Conservation (phyloP, 78 protist species). For the Protostelium mycophagum region DNA sequence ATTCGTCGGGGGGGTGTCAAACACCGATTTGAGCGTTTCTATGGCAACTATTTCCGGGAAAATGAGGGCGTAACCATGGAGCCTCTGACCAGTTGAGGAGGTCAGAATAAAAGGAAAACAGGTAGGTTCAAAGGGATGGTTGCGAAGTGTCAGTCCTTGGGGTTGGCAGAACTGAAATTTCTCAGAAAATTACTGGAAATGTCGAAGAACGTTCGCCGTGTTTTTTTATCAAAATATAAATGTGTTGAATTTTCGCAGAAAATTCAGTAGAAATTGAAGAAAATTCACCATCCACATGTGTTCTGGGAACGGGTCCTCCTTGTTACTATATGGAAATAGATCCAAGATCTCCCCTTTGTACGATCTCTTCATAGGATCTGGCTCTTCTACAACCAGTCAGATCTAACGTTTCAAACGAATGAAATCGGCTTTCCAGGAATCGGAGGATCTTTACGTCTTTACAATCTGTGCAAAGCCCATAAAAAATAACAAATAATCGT, state of each 20-base stretch:
- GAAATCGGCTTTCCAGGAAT: no score
- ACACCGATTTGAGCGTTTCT: neutral
- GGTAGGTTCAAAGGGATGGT: constrained; percentile 27
- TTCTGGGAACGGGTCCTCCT: constrained; percentile 40
- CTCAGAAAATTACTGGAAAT: neutral
- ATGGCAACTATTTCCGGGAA: constrained; percentile 40
- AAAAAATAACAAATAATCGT: no score
- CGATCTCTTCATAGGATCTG: constrained; percentile 18
- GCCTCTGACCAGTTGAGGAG: constrained; percentile 36
- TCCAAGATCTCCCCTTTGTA: constrained; percentile 53
- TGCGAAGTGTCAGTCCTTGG: constrained; percentile 15
- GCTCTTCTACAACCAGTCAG: no score
- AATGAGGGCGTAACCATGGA: constrained; percentile 37
- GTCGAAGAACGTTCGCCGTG: neutral
- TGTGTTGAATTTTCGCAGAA: neutral
- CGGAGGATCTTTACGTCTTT: no score
- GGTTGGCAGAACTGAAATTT: constrained; percentile 39
- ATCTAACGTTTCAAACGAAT: no score
- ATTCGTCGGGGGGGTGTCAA: neutral
- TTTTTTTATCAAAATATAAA: neutral
- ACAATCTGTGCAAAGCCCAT: no score
- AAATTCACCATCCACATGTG: constrained; percentile 55
- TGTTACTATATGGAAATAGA: constrained; percentile 38
- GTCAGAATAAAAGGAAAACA: constrained; percentile 57
- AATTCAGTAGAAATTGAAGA: neutral